These are phyloP conservation scores for Lepidium aucheri DNA, from an alignment of 345 rosid genomes.

Conservation along the genomic window DNA sequence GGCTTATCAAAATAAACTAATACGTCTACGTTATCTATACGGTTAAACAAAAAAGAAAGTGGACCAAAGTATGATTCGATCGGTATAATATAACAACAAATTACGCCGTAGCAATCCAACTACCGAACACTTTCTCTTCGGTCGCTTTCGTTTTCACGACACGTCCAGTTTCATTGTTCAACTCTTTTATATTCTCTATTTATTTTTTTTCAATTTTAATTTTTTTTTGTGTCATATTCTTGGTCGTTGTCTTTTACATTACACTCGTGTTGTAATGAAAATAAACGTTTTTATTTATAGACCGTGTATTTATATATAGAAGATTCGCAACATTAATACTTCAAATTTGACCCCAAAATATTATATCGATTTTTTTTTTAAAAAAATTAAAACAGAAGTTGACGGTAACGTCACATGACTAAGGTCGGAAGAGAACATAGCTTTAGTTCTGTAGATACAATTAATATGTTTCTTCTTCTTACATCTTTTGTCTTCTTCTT, in stretches of 20 bases:
- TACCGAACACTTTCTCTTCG: conserved; percentile 2
- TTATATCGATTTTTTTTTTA: too few relatives aligned
- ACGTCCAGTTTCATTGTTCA: conserved; percentile 20
- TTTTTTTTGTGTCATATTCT: not conserved
- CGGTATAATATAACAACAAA: not conserved
- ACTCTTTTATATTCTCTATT: conserved; percentile 2
- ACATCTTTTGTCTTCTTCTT: conserved; percentile 22
- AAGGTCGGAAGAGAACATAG: conserved; percentile 13
- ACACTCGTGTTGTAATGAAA: not conserved
- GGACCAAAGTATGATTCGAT: not conserved
- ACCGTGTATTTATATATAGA: not conserved
- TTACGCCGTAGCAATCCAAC: conserved; percentile 9
- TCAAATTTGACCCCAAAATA: not conserved
- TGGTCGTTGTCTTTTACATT: not conserved
- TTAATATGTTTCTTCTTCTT: conserved; percentile 22
- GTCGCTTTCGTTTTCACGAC: conserved; percentile 18
- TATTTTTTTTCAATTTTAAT: too few relatives aligned
- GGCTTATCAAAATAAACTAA: not conserved
- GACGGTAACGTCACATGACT: conserved; percentile 25
- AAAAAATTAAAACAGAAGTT: conserved; percentile 3
- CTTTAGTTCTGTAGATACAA: conserved; percentile 24
- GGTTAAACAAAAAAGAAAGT: not conserved
- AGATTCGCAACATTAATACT: not conserved
- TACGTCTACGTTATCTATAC: not conserved
- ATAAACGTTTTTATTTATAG: not conserved